Evolutionary conservation across 345 rosid species (phyloP).

Genomic region (Populus ilicifolia): DNA sequence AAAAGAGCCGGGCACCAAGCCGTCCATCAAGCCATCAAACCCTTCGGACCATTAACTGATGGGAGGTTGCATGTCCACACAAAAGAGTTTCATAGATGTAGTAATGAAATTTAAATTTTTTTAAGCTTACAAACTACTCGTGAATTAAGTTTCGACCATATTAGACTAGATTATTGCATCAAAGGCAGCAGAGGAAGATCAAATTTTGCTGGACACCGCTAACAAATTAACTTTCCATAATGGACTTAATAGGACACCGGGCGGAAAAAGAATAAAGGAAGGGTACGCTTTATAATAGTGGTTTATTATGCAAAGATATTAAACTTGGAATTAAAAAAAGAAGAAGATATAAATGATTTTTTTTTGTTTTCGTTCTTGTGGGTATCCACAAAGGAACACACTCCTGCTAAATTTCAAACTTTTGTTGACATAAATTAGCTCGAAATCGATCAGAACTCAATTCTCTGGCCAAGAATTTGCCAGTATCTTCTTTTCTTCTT

Average conservation of each 20-base stretch:
- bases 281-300: neutral
- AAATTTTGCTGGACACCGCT: neutral
- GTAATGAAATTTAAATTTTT: too few species aligned
- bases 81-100: too few species aligned
- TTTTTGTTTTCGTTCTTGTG: neutral
- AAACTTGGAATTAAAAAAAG: neutral
- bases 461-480: neutral
- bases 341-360: neutral
- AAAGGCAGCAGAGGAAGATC: neutral
- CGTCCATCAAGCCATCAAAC: too few species aligned
- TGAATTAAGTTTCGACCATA: too few species aligned
- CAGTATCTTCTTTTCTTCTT: neutral
- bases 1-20: too few species aligned
- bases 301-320: neutral
- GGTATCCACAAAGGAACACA: neutral
- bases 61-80: too few species aligned
- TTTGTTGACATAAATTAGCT: neutral
- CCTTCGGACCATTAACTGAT: too few species aligned
- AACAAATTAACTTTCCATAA: neutral
- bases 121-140: too few species aligned
- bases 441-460: neutral
- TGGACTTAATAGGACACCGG: neutral
- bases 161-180: too few species aligned
- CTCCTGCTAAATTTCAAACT: neutral
- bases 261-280: neutral